Base-by-base conservation (phyloP, 2,329 filamentous ascomycete genomes). In the Gnomoniopsis sp. region DNA sequence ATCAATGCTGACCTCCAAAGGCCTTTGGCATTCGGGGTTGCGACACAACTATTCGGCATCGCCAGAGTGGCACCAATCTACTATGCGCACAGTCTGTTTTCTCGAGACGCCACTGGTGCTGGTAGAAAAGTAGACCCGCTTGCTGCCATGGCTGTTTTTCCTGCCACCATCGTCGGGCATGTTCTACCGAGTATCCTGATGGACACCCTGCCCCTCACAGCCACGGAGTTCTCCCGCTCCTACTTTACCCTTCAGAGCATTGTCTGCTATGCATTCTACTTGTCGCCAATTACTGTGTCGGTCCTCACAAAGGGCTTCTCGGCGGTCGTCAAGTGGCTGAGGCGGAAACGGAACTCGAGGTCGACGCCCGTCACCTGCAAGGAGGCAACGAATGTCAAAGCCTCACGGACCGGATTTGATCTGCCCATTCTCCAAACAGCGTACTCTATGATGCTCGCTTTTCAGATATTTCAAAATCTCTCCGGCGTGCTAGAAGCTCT, bases 191-290 rank as follows among this genome's bases (percentile, higher is more conserved):
- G 53, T 4, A 43, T 54, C 4, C 44, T 61, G 26, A 49, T 59
- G 44, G 33, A 43, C 23, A 19, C 38, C 4, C 36, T 61, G 8
- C 53, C 48, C 11, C 26, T 59, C 11, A 61, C 59, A 33, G 56
- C 57, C n/a, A 59, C 57, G n/a, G 59, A 55, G 19, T 44, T 61
- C 7, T 61, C 59, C 14, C 44, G 22, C 22, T 57, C 59, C 21
- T 7, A 12, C 14, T 38, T 61, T n/a, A 59, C 34, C 12, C 47
- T 49, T 3, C 44, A 59, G 53, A 49, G 30, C 47, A 50, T n/a
- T 30, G 44, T 38, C 2, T 23, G 44, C 30, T 44, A 44, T 8
- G 43, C 57, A 11, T 61, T 61, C 23, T 36, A 50, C 22, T 23
- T 51, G 8, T 58, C 53, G 15, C 57, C 59, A 6, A 3, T 59